phyloP scores from a whole-genome alignment of 148 eudicot genomes.

The Agrostemma githago region DNA sequence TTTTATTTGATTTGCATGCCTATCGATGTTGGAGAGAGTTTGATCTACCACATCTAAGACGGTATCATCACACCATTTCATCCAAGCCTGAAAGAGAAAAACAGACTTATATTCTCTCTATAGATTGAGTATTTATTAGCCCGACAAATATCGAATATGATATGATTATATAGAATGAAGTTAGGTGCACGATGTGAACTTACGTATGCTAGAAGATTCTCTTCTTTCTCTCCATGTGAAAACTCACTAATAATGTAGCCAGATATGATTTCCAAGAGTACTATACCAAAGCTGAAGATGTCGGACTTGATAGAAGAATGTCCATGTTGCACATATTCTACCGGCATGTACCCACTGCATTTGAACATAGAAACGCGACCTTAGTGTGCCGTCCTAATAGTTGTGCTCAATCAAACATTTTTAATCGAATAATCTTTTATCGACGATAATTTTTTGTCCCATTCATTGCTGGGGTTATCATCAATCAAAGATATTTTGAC shows the following conservation, averaged over 20 bases:
- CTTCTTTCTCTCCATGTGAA: not conserved
- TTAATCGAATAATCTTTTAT: too few relatives aligned
- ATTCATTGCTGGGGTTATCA: too few relatives aligned
- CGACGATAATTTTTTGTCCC: too few relatives aligned
- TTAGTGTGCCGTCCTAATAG: too few relatives aligned
- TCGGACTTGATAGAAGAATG: constrained; percentile 41
- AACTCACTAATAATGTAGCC: constrained; percentile 10
- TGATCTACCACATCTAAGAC: constrained; percentile 5
- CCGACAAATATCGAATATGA: too few relatives aligned
- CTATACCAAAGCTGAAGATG: too few relatives aligned
- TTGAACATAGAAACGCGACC: not conserved
- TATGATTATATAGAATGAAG: too few relatives aligned
- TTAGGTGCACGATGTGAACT: not conserved
- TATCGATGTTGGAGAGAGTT: not conserved
- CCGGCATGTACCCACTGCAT: constrained; percentile 33
- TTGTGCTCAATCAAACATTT: too few relatives aligned
- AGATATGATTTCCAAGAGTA: constrained; percentile 36
- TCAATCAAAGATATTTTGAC: too few relatives aligned
- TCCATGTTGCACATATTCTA: constrained; percentile 29
- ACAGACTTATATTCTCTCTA: too few relatives aligned
- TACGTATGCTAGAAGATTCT: constrained; percentile 19
- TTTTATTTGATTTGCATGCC: not conserved
- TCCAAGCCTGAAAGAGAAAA: constrained; percentile 4
- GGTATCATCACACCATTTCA: not conserved
- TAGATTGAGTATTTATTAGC: too few relatives aligned